phyloP scores from a whole-genome alignment of 768 basidiomycete species.

The Phaffia tasmanica region DNA sequence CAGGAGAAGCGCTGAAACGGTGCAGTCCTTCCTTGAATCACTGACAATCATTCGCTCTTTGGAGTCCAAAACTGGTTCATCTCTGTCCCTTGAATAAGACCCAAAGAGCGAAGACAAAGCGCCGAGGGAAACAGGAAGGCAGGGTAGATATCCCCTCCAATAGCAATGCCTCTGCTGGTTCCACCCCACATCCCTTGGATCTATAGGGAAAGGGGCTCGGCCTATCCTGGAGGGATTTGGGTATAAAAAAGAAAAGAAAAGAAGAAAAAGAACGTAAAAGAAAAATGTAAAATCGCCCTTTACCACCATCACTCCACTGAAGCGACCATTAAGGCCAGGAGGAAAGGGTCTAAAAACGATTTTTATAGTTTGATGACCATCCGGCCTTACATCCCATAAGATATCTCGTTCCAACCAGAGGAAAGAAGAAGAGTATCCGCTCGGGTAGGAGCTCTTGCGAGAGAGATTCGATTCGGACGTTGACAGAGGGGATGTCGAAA shows the following conservation, averaged over 20 bases:
- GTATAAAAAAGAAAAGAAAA: background rate
- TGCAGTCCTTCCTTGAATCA: background rate
- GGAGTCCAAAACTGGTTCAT: background rate
- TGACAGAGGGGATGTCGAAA: no score
- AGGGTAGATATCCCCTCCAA: slow-evolving; percentile 24
- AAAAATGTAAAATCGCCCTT: slow-evolving; percentile 22
- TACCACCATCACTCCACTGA: slow-evolving; percentile 13
- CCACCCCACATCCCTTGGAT: slow-evolving; percentile 18
- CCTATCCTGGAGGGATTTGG: slow-evolving; percentile 25
- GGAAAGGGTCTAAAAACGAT: slow-evolving; percentile 6
- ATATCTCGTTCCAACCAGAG: no score
- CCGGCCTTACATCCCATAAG: slow-evolving; percentile 26
- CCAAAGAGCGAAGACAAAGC: background rate
- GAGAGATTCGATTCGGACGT: no score
- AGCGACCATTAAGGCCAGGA: background rate
- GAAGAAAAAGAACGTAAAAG: background rate
- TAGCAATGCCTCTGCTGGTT: slow-evolving; percentile 25
- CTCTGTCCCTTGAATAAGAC: no score
- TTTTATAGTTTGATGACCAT: background rate
- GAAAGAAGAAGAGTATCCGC: no score
- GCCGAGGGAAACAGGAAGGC: background rate
- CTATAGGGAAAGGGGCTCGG: slow-evolving; percentile 22
- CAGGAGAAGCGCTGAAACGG: slow-evolving; percentile 19
- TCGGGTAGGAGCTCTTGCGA: no score
- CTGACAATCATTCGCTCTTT: background rate